Percentiles rank a stretch among this genome's conserved stretches.
phyloP scores from a whole-genome alignment of 148 eudicot genomes.

The Spergularia bocconei region DNA sequence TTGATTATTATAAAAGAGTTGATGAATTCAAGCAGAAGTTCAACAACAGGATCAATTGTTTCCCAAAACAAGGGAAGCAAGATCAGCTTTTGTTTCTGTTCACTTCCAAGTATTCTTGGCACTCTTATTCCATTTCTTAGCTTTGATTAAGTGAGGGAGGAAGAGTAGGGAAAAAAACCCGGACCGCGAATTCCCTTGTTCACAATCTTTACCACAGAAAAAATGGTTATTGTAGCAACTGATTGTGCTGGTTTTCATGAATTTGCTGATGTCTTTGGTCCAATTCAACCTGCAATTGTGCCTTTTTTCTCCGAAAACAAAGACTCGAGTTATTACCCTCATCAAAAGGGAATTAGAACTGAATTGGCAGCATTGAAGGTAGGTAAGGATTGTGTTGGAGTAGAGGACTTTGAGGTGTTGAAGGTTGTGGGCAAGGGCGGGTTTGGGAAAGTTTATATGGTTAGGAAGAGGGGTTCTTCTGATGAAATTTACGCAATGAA shows the following conservation, averaged over 20 bases:
- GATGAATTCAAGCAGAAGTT: conserved; percentile 29
- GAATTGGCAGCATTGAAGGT: not conserved
- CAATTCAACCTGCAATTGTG: conserved; percentile 17
- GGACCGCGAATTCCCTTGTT: not conserved
- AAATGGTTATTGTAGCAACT: conserved; percentile 27
- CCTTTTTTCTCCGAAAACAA: conserved; percentile 11
- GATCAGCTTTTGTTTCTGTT: conserved; percentile 25
- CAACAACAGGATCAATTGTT: conserved; percentile 28
- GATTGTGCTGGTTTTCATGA: conserved; percentile 28
- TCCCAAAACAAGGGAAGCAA: conserved; percentile 47
- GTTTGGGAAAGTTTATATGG: conserved; percentile 45
- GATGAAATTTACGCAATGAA: conserved; percentile 50
- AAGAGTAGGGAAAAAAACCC: not conserved
- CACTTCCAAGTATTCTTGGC: conserved; percentile 28
- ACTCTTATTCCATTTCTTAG: conserved; percentile 27
- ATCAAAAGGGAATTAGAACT: not conserved
- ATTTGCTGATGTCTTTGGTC: conserved; percentile 38
- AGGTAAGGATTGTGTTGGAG: conserved; percentile 13
- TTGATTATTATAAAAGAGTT: conserved; percentile 27
- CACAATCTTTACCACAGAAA: not conserved
- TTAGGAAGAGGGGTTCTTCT: conserved; percentile 30
- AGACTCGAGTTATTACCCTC: conserved; percentile 1
- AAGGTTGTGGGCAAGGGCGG: conserved; percentile 51
- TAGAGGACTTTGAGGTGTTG: conserved; percentile 41
- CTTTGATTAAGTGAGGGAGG: conserved; percentile 8